Conservation (phyloP, 2,329 filamentous ascomycete genomes). For the Colletotrichum sp. region DNA sequence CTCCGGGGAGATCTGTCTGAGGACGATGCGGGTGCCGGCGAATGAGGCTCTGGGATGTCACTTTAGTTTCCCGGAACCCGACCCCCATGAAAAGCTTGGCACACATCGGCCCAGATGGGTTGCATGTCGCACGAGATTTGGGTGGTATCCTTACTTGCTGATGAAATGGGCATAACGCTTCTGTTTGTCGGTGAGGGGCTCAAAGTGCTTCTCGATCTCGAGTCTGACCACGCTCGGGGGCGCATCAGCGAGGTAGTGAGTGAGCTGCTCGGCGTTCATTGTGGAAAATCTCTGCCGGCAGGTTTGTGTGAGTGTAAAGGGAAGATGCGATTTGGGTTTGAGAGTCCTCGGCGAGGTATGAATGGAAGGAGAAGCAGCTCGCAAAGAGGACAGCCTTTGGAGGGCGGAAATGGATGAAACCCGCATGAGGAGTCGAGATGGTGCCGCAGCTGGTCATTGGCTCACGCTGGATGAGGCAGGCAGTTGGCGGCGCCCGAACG, state of each 20-base stretch:
- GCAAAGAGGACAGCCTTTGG: conserved; percentile 36
- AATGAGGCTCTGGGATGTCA: conserved; percentile 68
- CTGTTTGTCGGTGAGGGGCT: conserved; percentile 74
- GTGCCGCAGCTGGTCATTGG: conserved; percentile 15
- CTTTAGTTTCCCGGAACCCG: background rate
- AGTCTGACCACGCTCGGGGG: conserved; percentile 88
- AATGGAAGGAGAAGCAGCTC: conserved; percentile 5
- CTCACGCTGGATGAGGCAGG: conserved; percentile 18
- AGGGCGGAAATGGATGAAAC: conserved; percentile 38
- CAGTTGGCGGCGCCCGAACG: background rate
- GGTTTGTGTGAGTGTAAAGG: background rate
- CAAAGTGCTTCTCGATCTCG: conserved; percentile 92
- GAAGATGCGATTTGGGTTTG: background rate
- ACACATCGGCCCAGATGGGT: background rate
- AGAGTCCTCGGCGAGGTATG: background rate
- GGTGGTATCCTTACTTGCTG: conserved; percentile 63
- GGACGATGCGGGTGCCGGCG: conserved; percentile 76
- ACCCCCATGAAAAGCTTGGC: conserved; percentile 7
- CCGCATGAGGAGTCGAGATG: conserved; percentile 22
- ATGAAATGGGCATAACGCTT: conserved; percentile 93
- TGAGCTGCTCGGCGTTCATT: conserved; percentile 66
- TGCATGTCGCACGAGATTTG: background rate
- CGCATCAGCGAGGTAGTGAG: conserved; percentile 88
- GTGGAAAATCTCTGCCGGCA: conserved; percentile 31
- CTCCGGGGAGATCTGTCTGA: conserved; percentile 83